Conservation (phyloP, 169 alveolate genomes). For the Theileria orientalis region DNA sequence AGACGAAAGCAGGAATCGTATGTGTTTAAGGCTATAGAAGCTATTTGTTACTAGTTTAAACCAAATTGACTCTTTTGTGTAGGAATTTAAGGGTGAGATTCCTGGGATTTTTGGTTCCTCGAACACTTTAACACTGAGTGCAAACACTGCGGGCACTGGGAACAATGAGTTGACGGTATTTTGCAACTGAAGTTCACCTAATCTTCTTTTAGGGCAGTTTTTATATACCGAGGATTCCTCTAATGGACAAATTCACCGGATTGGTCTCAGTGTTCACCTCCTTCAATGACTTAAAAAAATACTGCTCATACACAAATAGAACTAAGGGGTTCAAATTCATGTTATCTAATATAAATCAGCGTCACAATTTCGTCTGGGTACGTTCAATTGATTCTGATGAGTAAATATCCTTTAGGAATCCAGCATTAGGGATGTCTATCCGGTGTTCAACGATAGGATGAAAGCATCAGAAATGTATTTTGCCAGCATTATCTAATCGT, state of each 20-base stretch:
- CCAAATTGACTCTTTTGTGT: background rate
- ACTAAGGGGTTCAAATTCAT: constrained; percentile 50
- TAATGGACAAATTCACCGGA: constrained; percentile 51
- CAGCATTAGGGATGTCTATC: constrained; percentile 54
- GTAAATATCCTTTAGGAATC: constrained; percentile 4
- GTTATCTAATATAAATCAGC: constrained; percentile 26
- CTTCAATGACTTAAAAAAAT: constrained; percentile 40
- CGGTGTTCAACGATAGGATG: constrained; percentile 48
- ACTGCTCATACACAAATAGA: constrained; percentile 48
- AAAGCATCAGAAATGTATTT: constrained; percentile 53
- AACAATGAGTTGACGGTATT: constrained; percentile 39
- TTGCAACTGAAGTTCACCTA: background rate
- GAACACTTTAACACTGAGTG: constrained; percentile 40
- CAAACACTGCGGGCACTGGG: constrained; percentile 51
- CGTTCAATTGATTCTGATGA: background rate
- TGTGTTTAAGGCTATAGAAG: background rate
- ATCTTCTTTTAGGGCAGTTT: constrained; percentile 20
- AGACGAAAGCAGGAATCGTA: constrained; percentile 60
- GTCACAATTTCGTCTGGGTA: constrained; percentile 58
- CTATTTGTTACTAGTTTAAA: background rate
- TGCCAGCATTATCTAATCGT: background rate
- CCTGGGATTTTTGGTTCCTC: constrained; percentile 61
- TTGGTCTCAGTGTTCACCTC: constrained; percentile 53
- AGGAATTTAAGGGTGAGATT: constrained; percentile 58
- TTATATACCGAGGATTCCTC: constrained; percentile 44